These are phyloP conservation scores for Dipodascopsis uninucleata DNA, from an alignment of 805 yeast genomes.

Conservation along the genomic window DNA sequence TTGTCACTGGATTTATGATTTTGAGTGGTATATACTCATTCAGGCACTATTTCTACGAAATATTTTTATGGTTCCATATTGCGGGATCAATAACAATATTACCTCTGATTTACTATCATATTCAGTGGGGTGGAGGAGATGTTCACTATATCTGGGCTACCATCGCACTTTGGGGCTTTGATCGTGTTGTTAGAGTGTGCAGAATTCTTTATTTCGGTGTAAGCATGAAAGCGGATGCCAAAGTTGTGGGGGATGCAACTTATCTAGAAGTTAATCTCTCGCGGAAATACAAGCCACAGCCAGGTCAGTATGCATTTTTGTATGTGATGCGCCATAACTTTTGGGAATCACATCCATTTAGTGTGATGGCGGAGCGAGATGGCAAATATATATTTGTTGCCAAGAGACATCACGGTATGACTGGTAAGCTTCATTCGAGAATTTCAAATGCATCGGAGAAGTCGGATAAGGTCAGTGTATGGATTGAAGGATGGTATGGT, in stretches of 20 bases:
- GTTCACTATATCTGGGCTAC: constrained; percentile 51
- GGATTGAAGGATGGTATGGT: constrained; percentile 65
- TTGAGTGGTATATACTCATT: constrained; percentile 50
- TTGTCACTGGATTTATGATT: constrained; percentile 42
- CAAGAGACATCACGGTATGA: constrained; percentile 2
- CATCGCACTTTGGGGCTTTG: constrained; percentile 67
- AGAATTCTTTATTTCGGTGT: constrained; percentile 58
- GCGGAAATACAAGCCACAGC: constrained; percentile 12
- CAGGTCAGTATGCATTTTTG: constrained; percentile 22
- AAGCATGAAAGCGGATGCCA: constrained; percentile 30
- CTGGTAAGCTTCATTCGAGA: neutral
- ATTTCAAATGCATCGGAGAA: neutral
- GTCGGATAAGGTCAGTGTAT: constrained; percentile 2
- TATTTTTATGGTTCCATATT: constrained; percentile 55
- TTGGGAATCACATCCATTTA: constrained; percentile 19
- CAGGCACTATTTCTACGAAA: constrained; percentile 55
- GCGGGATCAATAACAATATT: constrained; percentile 51
- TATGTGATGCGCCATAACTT: constrained; percentile 17
- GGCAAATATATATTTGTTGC: constrained; percentile 12
- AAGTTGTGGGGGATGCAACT: constrained; percentile 17
- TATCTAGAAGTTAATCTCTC: constrained; percentile 8
- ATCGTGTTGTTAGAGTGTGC: constrained; percentile 54
- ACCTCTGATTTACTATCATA: constrained; percentile 56
- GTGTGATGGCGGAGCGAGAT: constrained; percentile 4
- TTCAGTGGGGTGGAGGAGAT: constrained; percentile 43